A percentile compares a stretch with the other conserved stretches of the same genome.
phyloP scores from a whole-genome alignment of 1,284 basidiomycete genomes.

The Boletus holoroseus region DNA sequence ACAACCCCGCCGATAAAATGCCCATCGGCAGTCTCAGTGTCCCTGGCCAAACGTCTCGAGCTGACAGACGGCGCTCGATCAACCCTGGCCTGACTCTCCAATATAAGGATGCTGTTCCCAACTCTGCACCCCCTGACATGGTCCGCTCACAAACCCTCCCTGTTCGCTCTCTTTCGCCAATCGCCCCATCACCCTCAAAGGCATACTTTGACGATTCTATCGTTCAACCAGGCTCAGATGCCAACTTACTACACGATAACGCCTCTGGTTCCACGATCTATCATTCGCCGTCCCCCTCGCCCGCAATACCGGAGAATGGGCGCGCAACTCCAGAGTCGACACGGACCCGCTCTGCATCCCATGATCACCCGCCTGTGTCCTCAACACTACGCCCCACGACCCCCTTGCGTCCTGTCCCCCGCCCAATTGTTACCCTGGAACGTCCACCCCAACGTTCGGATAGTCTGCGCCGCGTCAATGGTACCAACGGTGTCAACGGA shows the following conservation, averaged over 20 bases:
- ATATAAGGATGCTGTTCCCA: constrained; percentile 29
- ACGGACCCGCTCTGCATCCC: constrained; percentile 25
- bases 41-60: constrained; percentile 30
- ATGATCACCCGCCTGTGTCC: constrained; percentile 15
- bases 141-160: constrained; percentile 34
- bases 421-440: constrained; percentile 23
- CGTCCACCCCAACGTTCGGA: constrained; percentile 27
- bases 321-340: constrained; percentile 17
- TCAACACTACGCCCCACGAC: constrained; percentile 12
- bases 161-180: constrained; percentile 20
- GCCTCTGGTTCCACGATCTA: constrained; percentile 30
- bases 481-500: neutral
- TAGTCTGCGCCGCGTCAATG: constrained; percentile 17
- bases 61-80: constrained; percentile 40
- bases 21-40: constrained; percentile 18
- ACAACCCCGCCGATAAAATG: constrained; percentile 4
- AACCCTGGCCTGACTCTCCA: constrained; percentile 38
- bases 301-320: constrained; percentile 24
- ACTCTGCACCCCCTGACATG: constrained; percentile 36
- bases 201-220: constrained; percentile 15
- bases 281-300: constrained; percentile 31
- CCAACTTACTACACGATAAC: constrained; percentile 25
- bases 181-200: constrained; percentile 17
- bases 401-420: constrained; percentile 19
- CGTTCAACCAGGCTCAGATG: constrained; percentile 21